Evolutionary conservation across 2,329 filamentous ascomycete species (phyloP), one percentile per base, ranked within the genome.

Genomic region (Furcasterigmium furcatum): DNA sequence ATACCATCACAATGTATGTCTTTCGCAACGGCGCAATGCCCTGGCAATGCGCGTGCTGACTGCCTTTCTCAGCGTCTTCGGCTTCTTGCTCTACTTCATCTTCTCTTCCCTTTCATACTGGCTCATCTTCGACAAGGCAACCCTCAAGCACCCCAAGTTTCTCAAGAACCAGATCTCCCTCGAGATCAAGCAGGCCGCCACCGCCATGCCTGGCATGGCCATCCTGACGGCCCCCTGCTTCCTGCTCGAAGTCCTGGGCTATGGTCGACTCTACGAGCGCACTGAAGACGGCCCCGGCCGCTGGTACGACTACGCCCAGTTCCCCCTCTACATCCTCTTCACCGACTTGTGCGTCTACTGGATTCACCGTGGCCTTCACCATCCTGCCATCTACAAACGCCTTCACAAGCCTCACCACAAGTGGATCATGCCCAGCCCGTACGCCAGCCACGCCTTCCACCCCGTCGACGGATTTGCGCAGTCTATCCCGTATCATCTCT

Each of bases 341-440:
- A 95, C 91, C 71, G 91, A 96, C 70, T 86, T 86, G 66, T 84
- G 78, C 71, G 91, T 96, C 72, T 95, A 96, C 77, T 89, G 87
- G 79, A 92, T 95, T 59, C 91, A 95, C 73, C 86, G 91, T 46
- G 86, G 81, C 46, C 78, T 95, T 50, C 91, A 96, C 70, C 85
- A 91, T 67, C 88, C 88, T 14, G 61, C 72, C 39, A 64, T 94
- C 56, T 97, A 97, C 80, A 95, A 91, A 74, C 75, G 76, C 55
- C 77, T 96, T 41, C 92, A 97, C 80, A 97, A 97, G 81, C 86
- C 91, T 54, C 92, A 97, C 71, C 92, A 97, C 83, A 96, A 96
- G 75, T 97, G 92, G 92, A 96, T 97, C 70, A 95, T 96, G 89
- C 92, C 92, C 4, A 95, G 90, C 4, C 92, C 92, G 1, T 96